A percentile compares a stretch with the other conserved stretches of the same genome.
Conservation (phyloP, 306 rosid genomes). For the Hylodesmum podocarpum region DNA sequence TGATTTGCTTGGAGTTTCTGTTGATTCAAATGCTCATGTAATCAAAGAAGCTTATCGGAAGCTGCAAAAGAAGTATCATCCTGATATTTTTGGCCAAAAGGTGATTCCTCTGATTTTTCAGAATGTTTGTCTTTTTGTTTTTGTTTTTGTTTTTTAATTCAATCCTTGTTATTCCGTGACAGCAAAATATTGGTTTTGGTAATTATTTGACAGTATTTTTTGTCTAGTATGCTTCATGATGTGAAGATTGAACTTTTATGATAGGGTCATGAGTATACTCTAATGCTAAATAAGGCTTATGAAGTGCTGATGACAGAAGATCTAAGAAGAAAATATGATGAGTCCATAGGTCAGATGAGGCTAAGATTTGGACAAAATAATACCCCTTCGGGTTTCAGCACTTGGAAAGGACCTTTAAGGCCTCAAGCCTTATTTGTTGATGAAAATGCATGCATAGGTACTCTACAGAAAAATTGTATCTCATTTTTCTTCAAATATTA, state of each 20-base stretch:
- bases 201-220: background rate
- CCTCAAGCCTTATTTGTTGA: slow-evolving; percentile 81
- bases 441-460: slow-evolving; percentile 83
- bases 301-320: slow-evolving; percentile 65
- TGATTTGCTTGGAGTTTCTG: slow-evolving; percentile 71
- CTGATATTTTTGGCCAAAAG: slow-evolving; percentile 81
- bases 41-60: slow-evolving; percentile 76
- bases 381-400: slow-evolving; percentile 48
- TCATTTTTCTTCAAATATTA: background rate
- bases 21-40: slow-evolving; percentile 49
- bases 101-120: slow-evolving; percentile 24
- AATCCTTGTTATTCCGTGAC: background rate
- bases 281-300: slow-evolving; percentile 71
- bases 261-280: slow-evolving; percentile 68
- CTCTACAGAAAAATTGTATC: background rate
- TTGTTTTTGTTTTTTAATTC: no score
- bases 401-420: slow-evolving; percentile 72
- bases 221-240: background rate
- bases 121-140: no score
- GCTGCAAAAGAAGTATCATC: slow-evolving; percentile 77
- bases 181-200: background rate
- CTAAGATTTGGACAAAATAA: slow-evolving; percentile 33
- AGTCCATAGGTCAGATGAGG: slow-evolving; percentile 52
- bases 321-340: slow-evolving; percentile 59
- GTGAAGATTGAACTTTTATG: slow-evolving; percentile 7